Base-by-base conservation (phyloP, 1,284 basidiomycete species). In the Amylostereum areolatum region DNA sequence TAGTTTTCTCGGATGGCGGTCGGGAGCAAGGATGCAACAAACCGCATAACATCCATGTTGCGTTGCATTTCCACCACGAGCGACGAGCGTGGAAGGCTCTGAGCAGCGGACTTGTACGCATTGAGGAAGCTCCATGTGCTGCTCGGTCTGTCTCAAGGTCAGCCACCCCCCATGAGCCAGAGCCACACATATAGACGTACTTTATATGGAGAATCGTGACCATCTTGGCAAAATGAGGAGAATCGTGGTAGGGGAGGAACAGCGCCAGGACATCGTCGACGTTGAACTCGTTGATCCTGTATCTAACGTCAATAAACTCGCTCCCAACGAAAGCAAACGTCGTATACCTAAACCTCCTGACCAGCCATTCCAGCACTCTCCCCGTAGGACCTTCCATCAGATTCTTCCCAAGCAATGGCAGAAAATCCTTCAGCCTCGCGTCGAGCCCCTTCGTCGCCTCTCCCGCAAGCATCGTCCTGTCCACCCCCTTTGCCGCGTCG, bases 331-430 rank as follows among this genome's bases (percentile, higher is more conserved):
- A 7, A 7, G 18, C 34, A 29, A 30, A 45, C 35, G 24, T 12
- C 11, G 59, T 82, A 51, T 57, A 91, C 92, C 92, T 83, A 68
- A 97, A 98, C 50, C 94, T 75, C 56, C 92, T 74, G 3, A 99
- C 91, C 27, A 99, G 80, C 96, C 96, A 99, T 64, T 99, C 96
- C 32, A 99, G 63, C n/a, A 91, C 81, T 66, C 90, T 94, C 36
- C 85, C 86, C 0, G 91, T 81, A 1, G 92, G 88, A 48, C 83
- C 76, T 48, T 94, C 86, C 65, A 93, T 75, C 34, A 99, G 68
- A 71, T 88, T 89, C 12, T 83, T 85, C 1, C 91, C 90, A 2
- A 99, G 70, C 32, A 85, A 66, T 36, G 79, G 67, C 33, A 98
- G 64, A 57, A 92, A 89, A 6, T 72, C 71, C 41, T 77, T 72